phyloP scores from a whole-genome alignment of 345 rosid species.

The Camelina neglecta region DNA sequence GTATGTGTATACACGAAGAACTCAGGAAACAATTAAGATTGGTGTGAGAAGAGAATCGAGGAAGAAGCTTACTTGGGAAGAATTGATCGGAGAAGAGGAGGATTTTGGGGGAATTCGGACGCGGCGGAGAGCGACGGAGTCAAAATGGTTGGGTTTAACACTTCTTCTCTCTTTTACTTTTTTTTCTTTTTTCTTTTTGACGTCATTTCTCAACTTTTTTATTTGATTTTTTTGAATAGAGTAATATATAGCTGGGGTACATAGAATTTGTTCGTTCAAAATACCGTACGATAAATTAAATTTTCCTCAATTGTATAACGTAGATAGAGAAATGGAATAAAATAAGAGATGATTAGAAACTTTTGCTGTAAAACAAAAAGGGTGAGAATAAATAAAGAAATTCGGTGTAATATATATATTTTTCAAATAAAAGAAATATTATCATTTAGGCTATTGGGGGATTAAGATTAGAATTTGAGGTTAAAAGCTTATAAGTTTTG shows the following conservation, averaged over 20 bases:
- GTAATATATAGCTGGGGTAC: no score
- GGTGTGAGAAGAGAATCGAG: not conserved
- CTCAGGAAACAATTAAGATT: not conserved
- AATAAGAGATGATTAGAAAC: no score
- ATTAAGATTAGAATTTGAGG: no score
- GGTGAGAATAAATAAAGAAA: no score
- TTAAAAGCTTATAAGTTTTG: no score
- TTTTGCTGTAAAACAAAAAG: no score
- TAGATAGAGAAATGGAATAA: not conserved
- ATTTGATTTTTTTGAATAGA: not conserved
- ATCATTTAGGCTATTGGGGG: no score
- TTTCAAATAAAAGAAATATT: no score
- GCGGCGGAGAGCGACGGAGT: conserved; percentile 32
- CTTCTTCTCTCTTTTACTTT: not conserved
- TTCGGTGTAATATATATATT: no score
- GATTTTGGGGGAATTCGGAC: not conserved
- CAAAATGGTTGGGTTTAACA: conserved; percentile 35
- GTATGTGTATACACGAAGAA: not conserved
- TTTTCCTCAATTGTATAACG: no score
- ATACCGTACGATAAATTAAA: no score
- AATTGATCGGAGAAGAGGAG: not conserved
- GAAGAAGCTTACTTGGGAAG: conserved; percentile 27
- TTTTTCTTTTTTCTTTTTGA: not conserved
- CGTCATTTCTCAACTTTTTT: not conserved
- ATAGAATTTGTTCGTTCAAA: not conserved